These are phyloP conservation scores for Neurospora terricola DNA, from an alignment of 495 filamentous ascomycete genomes.

Conservation along the genomic window DNA sequence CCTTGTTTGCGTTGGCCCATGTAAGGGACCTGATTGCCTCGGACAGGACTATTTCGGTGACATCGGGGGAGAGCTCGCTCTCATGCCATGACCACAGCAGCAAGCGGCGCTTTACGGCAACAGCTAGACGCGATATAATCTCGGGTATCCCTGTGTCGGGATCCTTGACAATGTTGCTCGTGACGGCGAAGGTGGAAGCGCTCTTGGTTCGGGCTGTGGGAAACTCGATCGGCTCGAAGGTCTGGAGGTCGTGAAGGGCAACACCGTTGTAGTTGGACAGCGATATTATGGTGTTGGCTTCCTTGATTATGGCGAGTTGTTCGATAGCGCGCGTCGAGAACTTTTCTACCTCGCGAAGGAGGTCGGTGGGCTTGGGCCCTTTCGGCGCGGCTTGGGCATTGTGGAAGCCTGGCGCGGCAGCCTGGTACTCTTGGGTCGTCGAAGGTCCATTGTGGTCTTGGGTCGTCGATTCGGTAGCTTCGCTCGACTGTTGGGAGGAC, in stretches of 20 bases:
- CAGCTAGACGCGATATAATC: slow-evolving; percentile 82
- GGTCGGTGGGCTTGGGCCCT: slow-evolving; percentile 57
- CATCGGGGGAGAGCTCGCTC: slow-evolving; percentile 69
- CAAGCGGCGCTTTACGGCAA: slow-evolving; percentile 83
- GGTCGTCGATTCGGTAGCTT: neutral
- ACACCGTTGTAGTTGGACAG: slow-evolving; percentile 73
- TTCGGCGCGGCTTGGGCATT: slow-evolving; percentile 10
- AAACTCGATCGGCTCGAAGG: slow-evolving; percentile 69
- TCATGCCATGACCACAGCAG: slow-evolving; percentile 93
- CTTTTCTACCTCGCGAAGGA: slow-evolving; percentile 83
- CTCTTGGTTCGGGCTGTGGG: slow-evolving; percentile 60
- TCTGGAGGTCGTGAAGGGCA: slow-evolving; percentile 78
- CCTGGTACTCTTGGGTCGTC: neutral
- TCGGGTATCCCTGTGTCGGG: slow-evolving; percentile 72
- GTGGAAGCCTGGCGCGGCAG: slow-evolving; percentile 11
- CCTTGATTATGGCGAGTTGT: slow-evolving; percentile 90
- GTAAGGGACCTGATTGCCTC: slow-evolving; percentile 75
- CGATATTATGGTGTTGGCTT: slow-evolving; percentile 81
- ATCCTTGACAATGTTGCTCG: slow-evolving; percentile 90
- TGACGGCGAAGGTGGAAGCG: slow-evolving; percentile 83
- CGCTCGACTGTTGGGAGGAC: slow-evolving; percentile 8
- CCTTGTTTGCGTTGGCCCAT: slow-evolving; percentile 76
- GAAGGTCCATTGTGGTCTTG: neutral
- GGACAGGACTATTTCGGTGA: slow-evolving; percentile 65
- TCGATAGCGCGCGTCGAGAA: slow-evolving; percentile 85